Conservation (phyloP, 345 rosid genomes). For the Arabidopsis thaliana region TAIR10.1 NC_003070.9:1056501-1057000, state of each 20-base stretch:
- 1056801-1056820: not conserved
- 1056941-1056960: not conserved
- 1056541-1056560: constrained; percentile 53
- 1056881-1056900: too few relatives aligned
- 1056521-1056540: constrained; percentile 70
- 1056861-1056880: not conserved
- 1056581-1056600: constrained; percentile 7
- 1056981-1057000: constrained; percentile 2
- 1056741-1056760: constrained; percentile 9
- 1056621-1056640: constrained; percentile 13
- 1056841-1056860: not conserved
- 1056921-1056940: not conserved
- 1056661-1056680: constrained; percentile 10
- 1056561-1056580: constrained; percentile 22
- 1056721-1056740: constrained; percentile 26
- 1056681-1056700: constrained; percentile 19
- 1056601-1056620: constrained; percentile 21
- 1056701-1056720: constrained; percentile 9
- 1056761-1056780: constrained; percentile 27
- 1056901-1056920: not conserved
- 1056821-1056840: not conserved
- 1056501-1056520: constrained; percentile 51
- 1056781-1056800: not conserved
- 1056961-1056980: not conserved
- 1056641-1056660: constrained; percentile 11